These are phyloP conservation scores for Kwoniella mangroviensis DNA, from an alignment of 768 basidiomycete genomes.

Conservation along the genomic window DNA sequence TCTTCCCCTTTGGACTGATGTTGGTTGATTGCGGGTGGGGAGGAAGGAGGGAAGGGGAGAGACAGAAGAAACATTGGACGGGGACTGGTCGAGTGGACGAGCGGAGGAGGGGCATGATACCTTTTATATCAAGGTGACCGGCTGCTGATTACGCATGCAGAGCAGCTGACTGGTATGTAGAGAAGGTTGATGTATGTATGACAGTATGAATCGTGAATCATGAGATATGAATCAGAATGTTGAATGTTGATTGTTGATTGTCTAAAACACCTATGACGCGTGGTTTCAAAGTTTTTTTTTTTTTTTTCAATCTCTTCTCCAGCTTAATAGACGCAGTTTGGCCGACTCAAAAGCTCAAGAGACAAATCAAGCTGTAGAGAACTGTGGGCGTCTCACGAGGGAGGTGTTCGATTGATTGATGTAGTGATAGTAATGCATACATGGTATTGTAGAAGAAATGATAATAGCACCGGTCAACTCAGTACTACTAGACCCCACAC, in stretches of 20 bases:
- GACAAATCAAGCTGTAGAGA: too few species aligned
- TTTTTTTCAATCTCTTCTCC: too few species aligned
- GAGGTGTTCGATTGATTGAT: too few species aligned
- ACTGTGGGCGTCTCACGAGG: too few species aligned
- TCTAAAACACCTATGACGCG: not conserved
- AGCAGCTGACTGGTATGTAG: not conserved
- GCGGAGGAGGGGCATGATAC: constrained; percentile 36
- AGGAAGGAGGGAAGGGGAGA: constrained; percentile 41
- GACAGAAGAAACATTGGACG: constrained; percentile 54
- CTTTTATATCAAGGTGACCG: not conserved
- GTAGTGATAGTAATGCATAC: not conserved
- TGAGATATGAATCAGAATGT: not conserved
- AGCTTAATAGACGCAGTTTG: too few species aligned
- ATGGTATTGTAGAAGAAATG: not conserved
- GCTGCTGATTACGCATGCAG: not conserved
- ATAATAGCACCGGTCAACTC: not conserved
- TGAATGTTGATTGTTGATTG: too few species aligned
- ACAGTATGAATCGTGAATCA: not conserved
- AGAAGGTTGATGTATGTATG: not conserved
- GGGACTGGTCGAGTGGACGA: constrained; percentile 42
- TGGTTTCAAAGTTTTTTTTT: not conserved
- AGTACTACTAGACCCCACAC: not conserved
- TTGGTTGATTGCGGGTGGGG: constrained; percentile 13
- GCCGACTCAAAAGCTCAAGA: too few species aligned
- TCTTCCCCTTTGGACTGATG: constrained; percentile 38